These are phyloP conservation scores for Aspergillus fischeri DNA, from an alignment of 2,329 filamentous ascomycete genomes.

Conservation along the genomic window DNA sequence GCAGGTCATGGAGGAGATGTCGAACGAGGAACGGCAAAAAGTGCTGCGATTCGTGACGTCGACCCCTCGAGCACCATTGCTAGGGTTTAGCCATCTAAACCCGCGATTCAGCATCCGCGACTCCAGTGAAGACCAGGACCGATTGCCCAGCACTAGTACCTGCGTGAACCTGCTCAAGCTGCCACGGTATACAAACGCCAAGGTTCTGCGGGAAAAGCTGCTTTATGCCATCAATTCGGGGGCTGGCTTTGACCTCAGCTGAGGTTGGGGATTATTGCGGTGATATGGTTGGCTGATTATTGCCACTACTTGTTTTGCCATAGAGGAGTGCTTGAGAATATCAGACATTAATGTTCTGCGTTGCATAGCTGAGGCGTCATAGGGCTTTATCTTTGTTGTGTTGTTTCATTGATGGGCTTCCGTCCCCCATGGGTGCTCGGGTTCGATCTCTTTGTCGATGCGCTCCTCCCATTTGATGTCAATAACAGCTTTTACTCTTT, in stretches of 20 bases:
- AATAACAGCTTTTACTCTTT: not conserved
- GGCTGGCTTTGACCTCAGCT: slow-evolving; percentile 78
- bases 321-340: not conserved
- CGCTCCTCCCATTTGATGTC: not conserved
- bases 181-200: slow-evolving; percentile 69
- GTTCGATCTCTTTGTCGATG: not conserved
- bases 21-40: slow-evolving; percentile 72
- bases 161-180: slow-evolving; percentile 94
- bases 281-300: not conserved
- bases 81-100: slow-evolving; percentile 82
- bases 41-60: slow-evolving; percentile 95
- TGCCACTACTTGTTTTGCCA: not conserved
- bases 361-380: slow-evolving; percentile 31
- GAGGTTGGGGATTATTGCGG: not conserved
- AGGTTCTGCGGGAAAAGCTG: slow-evolving; percentile 69
- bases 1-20: slow-evolving; percentile 75
- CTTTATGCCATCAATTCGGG: slow-evolving; percentile 86
- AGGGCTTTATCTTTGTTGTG: slow-evolving; percentile 3
- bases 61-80: slow-evolving; percentile 80
- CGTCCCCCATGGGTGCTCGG: not conserved
- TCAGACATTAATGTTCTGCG: slow-evolving; percentile 1
- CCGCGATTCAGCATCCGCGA: slow-evolving; percentile 89
- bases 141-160: slow-evolving; percentile 89
- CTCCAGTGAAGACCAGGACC: slow-evolving; percentile 67
- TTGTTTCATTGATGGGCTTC: not conserved